Base-by-base conservation (phyloP, 2,329 filamentous ascomycete species). In the Pyrenochaeta sp. region DNA sequence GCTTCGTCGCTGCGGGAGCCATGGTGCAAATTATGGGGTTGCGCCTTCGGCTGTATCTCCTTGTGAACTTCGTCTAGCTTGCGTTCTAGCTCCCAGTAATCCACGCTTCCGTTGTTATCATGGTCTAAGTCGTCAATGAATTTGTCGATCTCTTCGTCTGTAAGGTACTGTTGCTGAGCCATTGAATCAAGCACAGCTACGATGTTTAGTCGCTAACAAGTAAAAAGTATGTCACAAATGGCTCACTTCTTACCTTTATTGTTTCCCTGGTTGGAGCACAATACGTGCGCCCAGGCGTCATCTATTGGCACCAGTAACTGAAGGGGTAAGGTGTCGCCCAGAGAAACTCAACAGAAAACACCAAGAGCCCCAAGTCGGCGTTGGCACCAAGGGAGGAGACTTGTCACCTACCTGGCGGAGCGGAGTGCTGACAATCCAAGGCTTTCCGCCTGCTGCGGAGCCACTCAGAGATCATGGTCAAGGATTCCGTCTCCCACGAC, bases 91-190 rank as follows among this genome's bases (percentile, higher is more conserved):
- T 86, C 84, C 52, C 70, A 69, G 65, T 85, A 85, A 54, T 82
- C 80, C 55, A 87, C 82, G 62, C 74, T 75, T 12, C 84, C 84
- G 67, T 86, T 81, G 22, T 78, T 77, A 58, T 86, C 79, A 59
- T 79, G 78, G 64, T 86, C 84, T 2, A 87, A 73, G 30, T 83
- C 81, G 56, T 85, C 77, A 40, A 87, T 75, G 52, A 87, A 87
- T 3, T 77, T 68, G 6, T 80, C 71, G 46, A 86, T 83, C 64
- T 87, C 84, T 6, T 82, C 76, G 49, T 85, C 78, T 6, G 67
- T 75, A 13, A 77, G 68, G 39, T 61, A 68, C 36, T 68, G 66
- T 57, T 66, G 61, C 3, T 58, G 50, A 50, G 68, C 61, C 72
- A 75, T 75, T 34, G 50, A 56, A 30, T 39, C 15, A n/a, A 50